Percentiles rank a stretch among this genome's conserved stretches.
These are phyloP conservation scores for Galeopsis tetrahit DNA, from an alignment of 257 asterid species.

Conservation along the genomic window DNA sequence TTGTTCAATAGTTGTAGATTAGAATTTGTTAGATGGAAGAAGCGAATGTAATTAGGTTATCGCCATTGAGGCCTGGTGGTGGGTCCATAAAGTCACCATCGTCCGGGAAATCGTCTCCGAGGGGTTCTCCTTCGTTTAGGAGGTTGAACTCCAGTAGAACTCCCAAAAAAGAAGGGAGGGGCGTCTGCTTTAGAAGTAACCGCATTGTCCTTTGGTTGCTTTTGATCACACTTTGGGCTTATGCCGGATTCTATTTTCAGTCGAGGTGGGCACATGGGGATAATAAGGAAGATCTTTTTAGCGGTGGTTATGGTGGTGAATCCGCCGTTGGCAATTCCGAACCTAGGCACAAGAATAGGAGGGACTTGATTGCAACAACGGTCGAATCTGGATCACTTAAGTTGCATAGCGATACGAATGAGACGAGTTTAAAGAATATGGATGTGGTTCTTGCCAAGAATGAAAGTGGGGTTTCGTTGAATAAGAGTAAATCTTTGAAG, in stretches of 20 bases:
- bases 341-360: constrained; percentile 38
- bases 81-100: constrained; percentile 58
- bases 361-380: constrained; percentile 56
- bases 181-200: constrained; percentile 70
- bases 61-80: constrained; percentile 66
- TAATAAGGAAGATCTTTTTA: constrained; percentile 88
- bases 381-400: constrained; percentile 47
- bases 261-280: constrained; percentile 99
- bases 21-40: constrained; percentile 70
- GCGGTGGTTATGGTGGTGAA: constrained; percentile 80
- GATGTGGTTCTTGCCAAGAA: constrained; percentile 52
- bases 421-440: constrained; percentile 40
- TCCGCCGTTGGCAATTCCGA: constrained; percentile 44
- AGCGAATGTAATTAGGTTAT: constrained; percentile 54
- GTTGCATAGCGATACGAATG: constrained; percentile 33
- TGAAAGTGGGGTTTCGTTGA: constrained; percentile 36
- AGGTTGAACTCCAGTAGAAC: constrained; percentile 68
- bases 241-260: constrained; percentile 89
- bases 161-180: constrained; percentile 63
- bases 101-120: constrained; percentile 76
- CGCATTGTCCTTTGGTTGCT: constrained; percentile 93
- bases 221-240: constrained; percentile 94
- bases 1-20: constrained; percentile 25
- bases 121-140: constrained; percentile 85
- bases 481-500: constrained; percentile 43